Conservation (phyloP, 768 basidiomycete genomes). For the Kondoa subrosea region DNA sequence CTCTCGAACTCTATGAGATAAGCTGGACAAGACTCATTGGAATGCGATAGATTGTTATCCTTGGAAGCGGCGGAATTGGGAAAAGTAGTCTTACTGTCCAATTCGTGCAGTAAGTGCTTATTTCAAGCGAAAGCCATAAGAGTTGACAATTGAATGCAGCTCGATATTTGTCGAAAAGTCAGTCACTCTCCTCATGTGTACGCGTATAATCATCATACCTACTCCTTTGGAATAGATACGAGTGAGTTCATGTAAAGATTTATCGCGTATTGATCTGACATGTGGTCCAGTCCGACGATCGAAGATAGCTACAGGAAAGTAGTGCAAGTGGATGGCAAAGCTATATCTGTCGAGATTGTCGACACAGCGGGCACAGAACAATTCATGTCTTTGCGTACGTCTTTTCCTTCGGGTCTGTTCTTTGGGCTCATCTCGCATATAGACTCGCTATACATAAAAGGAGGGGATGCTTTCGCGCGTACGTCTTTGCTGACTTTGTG, state of each 20-base stretch:
- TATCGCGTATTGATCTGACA: neutral
- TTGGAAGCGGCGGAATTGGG: slow-evolving; percentile 40
- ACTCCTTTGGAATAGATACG: slow-evolving; percentile 36
- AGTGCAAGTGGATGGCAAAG: slow-evolving; percentile 24
- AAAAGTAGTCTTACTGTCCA: slow-evolving; percentile 94
- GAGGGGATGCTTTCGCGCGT: slow-evolving; percentile 27
- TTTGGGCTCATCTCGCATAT: no score
- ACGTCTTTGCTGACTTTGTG: neutral
- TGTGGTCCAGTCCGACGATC: slow-evolving; percentile 49
- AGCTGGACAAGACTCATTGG: neutral
- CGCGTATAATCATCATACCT: no score
- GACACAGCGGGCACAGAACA: slow-evolving; percentile 30
- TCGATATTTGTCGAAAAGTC: slow-evolving; percentile 63
- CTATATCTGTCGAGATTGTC: slow-evolving; percentile 23
- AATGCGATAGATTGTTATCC: neutral
- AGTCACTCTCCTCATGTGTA: neutral
- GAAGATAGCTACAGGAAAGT: slow-evolving; percentile 37
- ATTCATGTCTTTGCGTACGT: slow-evolving; percentile 34
- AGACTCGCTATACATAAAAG: slow-evolving; percentile 27
- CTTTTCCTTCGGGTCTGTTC: no score
- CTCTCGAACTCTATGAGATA: neutral
- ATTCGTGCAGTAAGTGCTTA: slow-evolving; percentile 56
- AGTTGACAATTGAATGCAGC: neutral
- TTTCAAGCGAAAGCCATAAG: slow-evolving; percentile 27
- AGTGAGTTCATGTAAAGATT: neutral